These are phyloP conservation scores for Hsuehochloa calcarea DNA, from an alignment of 176 grass and related monocot species.

Conservation along the genomic window DNA sequence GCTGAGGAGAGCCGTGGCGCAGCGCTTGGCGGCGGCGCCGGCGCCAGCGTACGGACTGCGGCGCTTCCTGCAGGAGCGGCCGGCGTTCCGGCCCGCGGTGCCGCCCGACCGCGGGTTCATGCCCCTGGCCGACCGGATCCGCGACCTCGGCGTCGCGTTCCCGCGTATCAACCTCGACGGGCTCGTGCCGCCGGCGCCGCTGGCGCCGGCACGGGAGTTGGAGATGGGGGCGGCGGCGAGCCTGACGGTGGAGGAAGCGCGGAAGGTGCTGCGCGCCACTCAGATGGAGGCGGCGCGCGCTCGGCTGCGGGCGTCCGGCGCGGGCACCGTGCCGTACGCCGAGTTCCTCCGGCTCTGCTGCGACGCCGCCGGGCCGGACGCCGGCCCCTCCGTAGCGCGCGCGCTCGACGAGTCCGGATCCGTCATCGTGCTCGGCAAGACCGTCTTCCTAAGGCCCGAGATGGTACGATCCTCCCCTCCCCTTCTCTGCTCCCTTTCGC, in stretches of 20 bases:
- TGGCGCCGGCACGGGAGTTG: background rate
- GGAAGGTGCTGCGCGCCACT: slow-evolving; percentile 70
- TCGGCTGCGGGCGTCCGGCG: slow-evolving; percentile 44
- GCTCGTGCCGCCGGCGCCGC: slow-evolving; percentile 54
- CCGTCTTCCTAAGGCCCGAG: slow-evolving; percentile 86
- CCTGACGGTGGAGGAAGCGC: slow-evolving; percentile 64
- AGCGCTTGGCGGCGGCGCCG: slow-evolving; percentile 30
- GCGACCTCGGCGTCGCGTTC: slow-evolving; percentile 49
- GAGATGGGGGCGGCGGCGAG: background rate
- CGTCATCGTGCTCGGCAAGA: slow-evolving; percentile 78
- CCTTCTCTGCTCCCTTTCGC: no score
- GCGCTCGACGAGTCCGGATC: slow-evolving; percentile 87
- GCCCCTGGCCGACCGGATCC: slow-evolving; percentile 72
- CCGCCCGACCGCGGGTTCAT: slow-evolving; percentile 51
- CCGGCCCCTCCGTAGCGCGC: slow-evolving; percentile 57
- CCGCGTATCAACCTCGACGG: slow-evolving; percentile 79
- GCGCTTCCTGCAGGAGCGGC: slow-evolving; percentile 70
- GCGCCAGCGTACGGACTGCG: slow-evolving; percentile 41
- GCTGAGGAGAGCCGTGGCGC: slow-evolving; percentile 59
- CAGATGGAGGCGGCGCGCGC: slow-evolving; percentile 72
- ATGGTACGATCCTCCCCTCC: slow-evolving; percentile 53
- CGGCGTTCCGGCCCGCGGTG: slow-evolving; percentile 59
- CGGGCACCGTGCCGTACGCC: slow-evolving; percentile 52
- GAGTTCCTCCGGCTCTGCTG: slow-evolving; percentile 69
- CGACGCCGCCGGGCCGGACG: slow-evolving; percentile 53